Conservation (phyloP, 2,329 filamentous ascomycete species). For the Aspergillus texensis region DNA sequence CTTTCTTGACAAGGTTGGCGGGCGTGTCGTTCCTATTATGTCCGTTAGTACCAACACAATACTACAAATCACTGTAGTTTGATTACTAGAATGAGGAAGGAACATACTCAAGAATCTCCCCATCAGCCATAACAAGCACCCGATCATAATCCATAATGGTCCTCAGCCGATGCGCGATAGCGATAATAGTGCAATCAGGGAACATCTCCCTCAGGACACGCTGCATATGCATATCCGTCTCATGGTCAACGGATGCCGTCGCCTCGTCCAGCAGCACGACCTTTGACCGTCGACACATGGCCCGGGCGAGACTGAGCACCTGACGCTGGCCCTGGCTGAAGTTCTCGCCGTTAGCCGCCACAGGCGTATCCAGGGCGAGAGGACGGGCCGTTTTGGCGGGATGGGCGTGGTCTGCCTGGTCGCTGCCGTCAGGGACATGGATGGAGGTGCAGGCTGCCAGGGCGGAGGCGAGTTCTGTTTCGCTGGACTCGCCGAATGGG, state of each 20-base stretch:
- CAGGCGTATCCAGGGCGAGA: conserved; percentile 52
- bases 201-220: conserved; percentile 57
- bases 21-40: conserved; percentile 27
- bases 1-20: conserved; percentile 19
- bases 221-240: conserved; percentile 62
- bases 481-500: conserved; percentile 56
- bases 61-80: not conserved
- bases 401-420: conserved; percentile 17
- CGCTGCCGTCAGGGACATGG: conserved; percentile 29
- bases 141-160: conserved; percentile 65
- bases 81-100: not conserved
- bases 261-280: conserved; percentile 65
- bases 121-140: conserved; percentile 60
- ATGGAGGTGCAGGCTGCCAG: conserved; percentile 38
- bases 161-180: conserved; percentile 67
- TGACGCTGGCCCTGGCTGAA: conserved; percentile 62
- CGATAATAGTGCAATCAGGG: conserved; percentile 61
- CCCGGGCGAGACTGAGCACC: conserved; percentile 62
- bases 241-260: conserved; percentile 64
- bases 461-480: conserved; percentile 44
- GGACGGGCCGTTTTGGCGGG: conserved; percentile 6
- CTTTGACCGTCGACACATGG: conserved; percentile 62
- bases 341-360: conserved; percentile 57
- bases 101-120: conserved; percentile 55
- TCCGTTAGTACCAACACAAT: not conserved